A percentile compares a stretch with the other conserved stretches of the same genome.
Conservation (phyloP, 805 yeast genomes). For the Wickerhamomyces bovis region DNA sequence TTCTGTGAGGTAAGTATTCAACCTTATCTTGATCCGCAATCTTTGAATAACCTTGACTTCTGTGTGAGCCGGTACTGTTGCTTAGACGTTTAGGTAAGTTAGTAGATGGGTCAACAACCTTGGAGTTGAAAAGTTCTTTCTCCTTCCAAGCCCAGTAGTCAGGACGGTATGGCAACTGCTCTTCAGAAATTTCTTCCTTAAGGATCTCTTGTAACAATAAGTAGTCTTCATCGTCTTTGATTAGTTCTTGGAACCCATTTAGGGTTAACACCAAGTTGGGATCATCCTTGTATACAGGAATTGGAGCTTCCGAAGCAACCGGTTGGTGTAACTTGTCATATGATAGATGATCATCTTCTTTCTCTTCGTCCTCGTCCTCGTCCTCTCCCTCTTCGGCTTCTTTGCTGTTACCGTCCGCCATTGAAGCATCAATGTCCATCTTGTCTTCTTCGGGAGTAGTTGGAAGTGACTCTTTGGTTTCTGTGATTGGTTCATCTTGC, state of each 20-base stretch:
- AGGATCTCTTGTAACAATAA: slow-evolving; percentile 43
- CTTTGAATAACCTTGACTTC: slow-evolving; percentile 67
- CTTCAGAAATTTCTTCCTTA: neutral
- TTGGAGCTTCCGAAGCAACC: slow-evolving; percentile 38
- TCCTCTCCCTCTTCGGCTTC: slow-evolving; percentile 1
- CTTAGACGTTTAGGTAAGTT: slow-evolving; percentile 25
- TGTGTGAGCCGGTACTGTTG: slow-evolving; percentile 53
- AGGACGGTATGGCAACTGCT: slow-evolving; percentile 21
- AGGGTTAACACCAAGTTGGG: slow-evolving; percentile 32
- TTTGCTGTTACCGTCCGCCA: neutral
- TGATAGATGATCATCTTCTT: slow-evolving; percentile 18
- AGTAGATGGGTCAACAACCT: slow-evolving; percentile 22
- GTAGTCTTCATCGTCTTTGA: slow-evolving; percentile 76
- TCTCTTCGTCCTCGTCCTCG: slow-evolving; percentile 7
- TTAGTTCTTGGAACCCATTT: slow-evolving; percentile 41
- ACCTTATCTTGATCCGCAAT: slow-evolving; percentile 68
- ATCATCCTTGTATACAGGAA: slow-evolving; percentile 47
- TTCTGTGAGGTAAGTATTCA: slow-evolving; percentile 78
- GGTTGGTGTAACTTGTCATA: slow-evolving; percentile 43
- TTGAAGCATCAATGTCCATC: slow-evolving; percentile 16
- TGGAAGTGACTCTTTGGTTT: slow-evolving; percentile 19
- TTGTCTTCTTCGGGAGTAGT: slow-evolving; percentile 27
- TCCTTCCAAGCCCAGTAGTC: slow-evolving; percentile 65
- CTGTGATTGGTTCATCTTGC: slow-evolving; percentile 14
- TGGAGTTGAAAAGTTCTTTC: slow-evolving; percentile 26